Evolutionary conservation across 75 land plant species (phyloP), one percentile per base, ranked within the genome.

Genomic region (Ceratopteris richardii): DNA sequence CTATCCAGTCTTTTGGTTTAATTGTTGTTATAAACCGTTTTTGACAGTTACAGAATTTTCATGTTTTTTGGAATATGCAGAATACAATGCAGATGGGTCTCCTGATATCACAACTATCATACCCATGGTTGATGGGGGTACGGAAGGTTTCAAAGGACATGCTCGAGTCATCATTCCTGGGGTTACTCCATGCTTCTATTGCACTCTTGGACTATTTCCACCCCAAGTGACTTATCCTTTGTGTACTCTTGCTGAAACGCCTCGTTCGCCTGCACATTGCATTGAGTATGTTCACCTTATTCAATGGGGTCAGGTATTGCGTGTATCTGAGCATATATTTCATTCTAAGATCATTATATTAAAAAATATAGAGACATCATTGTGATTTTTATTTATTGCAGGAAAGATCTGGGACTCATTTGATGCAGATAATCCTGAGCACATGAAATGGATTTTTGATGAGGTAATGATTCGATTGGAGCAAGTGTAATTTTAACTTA

Each of bases 121-220:
- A 66, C 97, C 99, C 18, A 82, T 95, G 88, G 99, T 95, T 17
- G 99, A 95, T 64, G 99, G 99, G 48, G 99, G 99, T 24, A 95
- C 99, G 29, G 96, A 95, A 73, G 99, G 99, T 18, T 90, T 95
- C 56, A 83, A 84, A 50, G 99, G 99, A 31, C 99, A 95, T 79
- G 99, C 96, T 1, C 77, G 96, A 63, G 88, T 95, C 23, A 90
- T 95, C 21, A 13, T 90, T 24, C 99, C 99, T 53, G 99, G 99
- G 19, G 20, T 66, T 7, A 95, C 99, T 30, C 96, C 99, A 30
- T 95, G 99, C 68, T 90, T 95, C 67, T 88, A 95, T 69, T 95
- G 99, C 62, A 90, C 79, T 12, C 80, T 86, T 23, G 92, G 91
- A 86, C 80, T 95, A 48, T 95, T 95, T 28, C 98, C 99, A 5